Evolutionary conservation across 2,329 filamentous ascomycete genomes (phyloP), one percentile per base, ranked within the genome.

Genomic region (Colletotrichum viniferum): DNA sequence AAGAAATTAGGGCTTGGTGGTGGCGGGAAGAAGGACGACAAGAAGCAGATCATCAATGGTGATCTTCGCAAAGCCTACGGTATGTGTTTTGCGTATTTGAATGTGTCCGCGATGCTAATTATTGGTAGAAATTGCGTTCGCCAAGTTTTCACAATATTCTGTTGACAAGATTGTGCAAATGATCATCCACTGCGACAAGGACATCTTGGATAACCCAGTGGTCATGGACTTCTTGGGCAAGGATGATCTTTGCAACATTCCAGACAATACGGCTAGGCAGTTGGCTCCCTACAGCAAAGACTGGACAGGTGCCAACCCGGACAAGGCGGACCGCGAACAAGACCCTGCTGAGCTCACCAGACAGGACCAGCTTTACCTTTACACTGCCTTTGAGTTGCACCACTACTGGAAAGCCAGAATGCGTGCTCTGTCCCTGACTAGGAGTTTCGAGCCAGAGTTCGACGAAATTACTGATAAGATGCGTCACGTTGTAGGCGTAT

Each of bases 381-480:
- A 94, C 82, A 98, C 97, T 6, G 95, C 96, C 2, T 98, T 94
- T 81, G 97, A 99, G 84, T 88, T 98, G 78, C 96, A 98, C 79
- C 96, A 98, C 83, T 99, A 99, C 87, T 99, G 97, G 97, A 98
- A 98, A 89, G 95, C 95, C 76, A 93, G 97, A 84, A 98, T 98
- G 93, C 92, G 97, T 79, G 97, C 97, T 48, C 89, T 99, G 78
- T 90, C 93, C 4, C 87, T 98, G 78, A 98, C 96, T 6, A 92
- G 93, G 80, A 96, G 91, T 67, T 98, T 91, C 80, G 96, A 98
- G 84, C 77, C 87, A 6, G 97, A 99, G 79, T 99, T 98, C 82
- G 96, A 98, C 78, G 95, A 98, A 81, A 93, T 98, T 60, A 95
- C 94, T 13, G 88, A 90, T 56, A 98, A 97, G 86, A 91, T 98